phyloP scores from a whole-genome alignment of 106 monocot genomes.

The Allium cepa region DNA sequence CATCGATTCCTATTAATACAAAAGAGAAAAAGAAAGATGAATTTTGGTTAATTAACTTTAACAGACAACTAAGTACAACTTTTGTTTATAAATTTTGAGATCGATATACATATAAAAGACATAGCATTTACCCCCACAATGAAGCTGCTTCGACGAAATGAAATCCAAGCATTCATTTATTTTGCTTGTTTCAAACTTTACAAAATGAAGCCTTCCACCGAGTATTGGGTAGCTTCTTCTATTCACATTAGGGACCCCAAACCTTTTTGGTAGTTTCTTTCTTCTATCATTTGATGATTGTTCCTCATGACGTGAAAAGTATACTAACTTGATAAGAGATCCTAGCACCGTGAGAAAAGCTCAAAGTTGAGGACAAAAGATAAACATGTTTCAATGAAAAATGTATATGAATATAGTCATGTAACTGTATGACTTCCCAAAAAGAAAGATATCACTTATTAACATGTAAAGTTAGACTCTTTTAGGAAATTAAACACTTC shows the following conservation, averaged over 20 bases:
- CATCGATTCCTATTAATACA: conserved; percentile 62
- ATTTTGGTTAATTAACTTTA: background rate
- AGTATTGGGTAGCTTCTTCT: conserved; percentile 81
- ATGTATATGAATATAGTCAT: too few species aligned
- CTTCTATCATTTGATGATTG: conserved; percentile 53
- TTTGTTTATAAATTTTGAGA: background rate
- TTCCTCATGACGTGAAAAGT: conserved; percentile 93
- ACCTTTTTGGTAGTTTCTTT: conserved; percentile 45
- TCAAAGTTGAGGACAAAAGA: background rate
- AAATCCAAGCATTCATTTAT: conserved; percentile 91
- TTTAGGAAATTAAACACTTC: too few species aligned
- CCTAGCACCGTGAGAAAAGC: conserved; percentile 28
- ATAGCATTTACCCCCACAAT: conserved; percentile 44
- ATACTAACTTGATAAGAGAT: conserved; percentile 94
- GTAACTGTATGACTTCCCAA: too few species aligned
- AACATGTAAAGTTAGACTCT: too few species aligned
- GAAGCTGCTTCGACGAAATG: conserved; percentile 90
- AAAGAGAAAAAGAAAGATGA: background rate
- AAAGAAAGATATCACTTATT: too few species aligned
- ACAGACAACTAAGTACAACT: background rate
- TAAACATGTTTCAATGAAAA: too few species aligned
- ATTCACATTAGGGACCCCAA: conserved; percentile 59
- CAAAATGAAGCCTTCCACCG: conserved; percentile 95
- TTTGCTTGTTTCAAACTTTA: conserved; percentile 92
- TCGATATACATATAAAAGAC: too few species aligned